phyloP scores from a whole-genome alignment of 257 asterid species.

The Solanum habrochaites region DNA sequence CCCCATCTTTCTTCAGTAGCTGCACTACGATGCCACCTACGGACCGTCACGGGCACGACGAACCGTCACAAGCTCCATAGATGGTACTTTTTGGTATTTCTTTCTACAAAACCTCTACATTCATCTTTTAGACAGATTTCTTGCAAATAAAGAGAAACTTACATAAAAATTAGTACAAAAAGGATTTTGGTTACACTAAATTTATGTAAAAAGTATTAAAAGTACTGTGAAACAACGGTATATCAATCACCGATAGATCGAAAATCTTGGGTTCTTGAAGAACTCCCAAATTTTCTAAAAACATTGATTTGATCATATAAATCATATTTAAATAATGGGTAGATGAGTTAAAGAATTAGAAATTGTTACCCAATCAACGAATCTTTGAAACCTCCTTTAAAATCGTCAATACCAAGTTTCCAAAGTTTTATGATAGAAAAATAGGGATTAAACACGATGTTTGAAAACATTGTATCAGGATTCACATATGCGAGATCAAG shows the following conservation, averaged over 20 bases:
- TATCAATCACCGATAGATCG: background rate
- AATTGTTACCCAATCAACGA: background rate
- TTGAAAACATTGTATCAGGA: background rate
- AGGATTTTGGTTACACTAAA: no score
- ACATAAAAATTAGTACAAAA: no score
- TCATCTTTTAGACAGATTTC: no score
- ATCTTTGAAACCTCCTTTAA: background rate
- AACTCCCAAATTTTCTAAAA: background rate
- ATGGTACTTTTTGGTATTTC: no score
- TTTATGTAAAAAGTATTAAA: no score
- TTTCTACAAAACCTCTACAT: rapidly evolving
- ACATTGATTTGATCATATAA: no score
- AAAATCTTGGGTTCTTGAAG: background rate
- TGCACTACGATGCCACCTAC: no score
- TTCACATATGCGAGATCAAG: background rate
- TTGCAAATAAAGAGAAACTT: no score
- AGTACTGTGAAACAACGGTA: no score
- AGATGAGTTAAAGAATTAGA: background rate
- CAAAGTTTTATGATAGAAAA: background rate
- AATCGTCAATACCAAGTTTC: background rate
- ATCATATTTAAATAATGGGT: background rate
- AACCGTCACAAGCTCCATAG: no score
- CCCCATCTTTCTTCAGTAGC: no score
- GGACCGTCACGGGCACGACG: no score
- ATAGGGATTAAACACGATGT: background rate